These are phyloP conservation scores for Tulasnella sp. DNA, from an alignment of 768 basidiomycete species.

Conservation along the genomic window DNA sequence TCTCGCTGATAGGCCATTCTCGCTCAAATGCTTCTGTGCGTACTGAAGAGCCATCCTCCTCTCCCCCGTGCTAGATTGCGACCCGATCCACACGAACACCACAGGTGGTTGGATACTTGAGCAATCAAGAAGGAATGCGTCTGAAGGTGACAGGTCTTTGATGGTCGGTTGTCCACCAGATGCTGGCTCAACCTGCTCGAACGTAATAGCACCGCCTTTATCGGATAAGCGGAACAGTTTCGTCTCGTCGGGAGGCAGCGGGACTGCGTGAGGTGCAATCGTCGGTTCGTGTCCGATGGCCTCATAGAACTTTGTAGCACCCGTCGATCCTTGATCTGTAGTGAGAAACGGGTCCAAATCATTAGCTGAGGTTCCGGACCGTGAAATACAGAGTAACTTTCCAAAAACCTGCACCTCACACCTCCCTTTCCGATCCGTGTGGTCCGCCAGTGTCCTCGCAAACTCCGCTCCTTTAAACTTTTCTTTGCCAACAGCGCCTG, in stretches of 20 bases:
- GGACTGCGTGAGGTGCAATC: neutral
- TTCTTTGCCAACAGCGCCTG: constrained; percentile 45
- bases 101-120: constrained; percentile 32
- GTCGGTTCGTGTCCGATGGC: constrained; percentile 34
- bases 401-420: constrained; percentile 40
- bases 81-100: constrained; percentile 53
- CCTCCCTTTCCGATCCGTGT: constrained; percentile 20
- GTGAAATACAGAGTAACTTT: constrained; percentile 21
- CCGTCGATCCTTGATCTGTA: constrained; percentile 43
- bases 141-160: constrained; percentile 34
- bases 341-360: neutral
- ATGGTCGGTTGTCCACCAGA: constrained; percentile 26
- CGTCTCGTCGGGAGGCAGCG: constrained; percentile 11
- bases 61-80: constrained; percentile 37
- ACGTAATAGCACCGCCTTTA: constrained; percentile 33
- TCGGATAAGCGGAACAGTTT: constrained; percentile 39
- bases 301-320: constrained; percentile 38
- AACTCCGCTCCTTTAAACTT: constrained; percentile 31
- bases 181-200: constrained; percentile 6
- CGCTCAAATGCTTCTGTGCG: constrained; percentile 44
- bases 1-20: constrained; percentile 25
- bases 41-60: constrained; percentile 44
- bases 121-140: constrained; percentile 44
- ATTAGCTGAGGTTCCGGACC: neutral
- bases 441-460: constrained; percentile 2